phyloP scores from a whole-genome alignment of 1,139 yeast genomes.

The Zygosaccharomyces pseudobailii region DNA sequence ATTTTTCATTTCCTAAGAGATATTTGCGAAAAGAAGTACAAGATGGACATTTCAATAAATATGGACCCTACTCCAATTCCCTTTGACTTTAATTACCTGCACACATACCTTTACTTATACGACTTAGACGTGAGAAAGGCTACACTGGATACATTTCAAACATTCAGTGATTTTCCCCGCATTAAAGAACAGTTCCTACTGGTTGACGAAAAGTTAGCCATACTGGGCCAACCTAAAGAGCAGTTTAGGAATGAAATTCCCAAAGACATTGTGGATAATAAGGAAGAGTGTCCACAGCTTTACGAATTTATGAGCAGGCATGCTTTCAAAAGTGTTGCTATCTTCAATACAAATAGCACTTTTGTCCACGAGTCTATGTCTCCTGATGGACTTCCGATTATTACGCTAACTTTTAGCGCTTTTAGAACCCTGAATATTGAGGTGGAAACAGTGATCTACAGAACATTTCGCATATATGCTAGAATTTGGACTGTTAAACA shows the following conservation, averaged over 20 bases:
- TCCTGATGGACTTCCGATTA: conserved; percentile 67
- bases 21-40: conserved; percentile 29
- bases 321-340: conserved; percentile 50
- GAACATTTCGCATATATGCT: conserved; percentile 61
- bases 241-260: conserved; percentile 52
- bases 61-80: conserved; percentile 13
- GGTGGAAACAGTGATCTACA: conserved; percentile 53
- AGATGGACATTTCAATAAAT: conserved; percentile 16
- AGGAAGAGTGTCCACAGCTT: conserved; percentile 47
- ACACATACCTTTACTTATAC: conserved; percentile 59
- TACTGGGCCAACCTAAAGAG: conserved; percentile 43
- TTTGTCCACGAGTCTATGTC: conserved; percentile 62
- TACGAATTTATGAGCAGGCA: conserved; percentile 74
- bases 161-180: conserved; percentile 23
- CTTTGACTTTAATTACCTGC: conserved; percentile 55
- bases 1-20: conserved; percentile 46
- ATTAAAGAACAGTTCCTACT: conserved; percentile 24
- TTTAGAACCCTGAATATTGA: conserved; percentile 45
- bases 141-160: conserved; percentile 30
- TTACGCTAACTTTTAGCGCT: conserved; percentile 50
- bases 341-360: conserved; percentile 37
- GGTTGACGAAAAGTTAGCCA: conserved; percentile 34
- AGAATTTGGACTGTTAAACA: conserved; percentile 72
- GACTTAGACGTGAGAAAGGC: conserved; percentile 50
- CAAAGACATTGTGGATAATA: conserved; percentile 43